A percentile compares a stretch with the other conserved stretches of the same genome.
Evolutionary conservation across 164 flowering plant species (phyloP).

Genomic region (Magnolia sinica): DNA sequence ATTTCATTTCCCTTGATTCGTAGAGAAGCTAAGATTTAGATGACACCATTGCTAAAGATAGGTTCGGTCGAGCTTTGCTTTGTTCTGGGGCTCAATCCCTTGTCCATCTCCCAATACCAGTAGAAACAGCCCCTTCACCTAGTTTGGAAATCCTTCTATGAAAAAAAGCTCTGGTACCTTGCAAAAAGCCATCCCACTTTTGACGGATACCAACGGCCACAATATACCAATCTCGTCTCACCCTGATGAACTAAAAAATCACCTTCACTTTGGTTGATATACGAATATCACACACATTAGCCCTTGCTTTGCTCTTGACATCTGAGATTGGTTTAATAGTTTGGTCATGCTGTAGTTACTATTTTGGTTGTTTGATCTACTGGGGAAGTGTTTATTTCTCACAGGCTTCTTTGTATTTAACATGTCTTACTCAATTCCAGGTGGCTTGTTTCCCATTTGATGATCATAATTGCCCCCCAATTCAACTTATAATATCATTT

Average conservation of each 20-base stretch:
- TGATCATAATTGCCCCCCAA: slow-evolving; percentile 97
- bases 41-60: not conserved
- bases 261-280: not conserved
- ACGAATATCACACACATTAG: not conserved
- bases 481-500: slow-evolving; percentile 76
- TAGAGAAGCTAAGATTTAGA: not conserved
- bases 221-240: not conserved
- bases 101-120: not conserved
- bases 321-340: not conserved
- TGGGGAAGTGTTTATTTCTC: not conserved
- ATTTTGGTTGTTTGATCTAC: not conserved
- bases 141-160: not conserved
- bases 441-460: slow-evolving; percentile 98
- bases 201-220: not conserved
- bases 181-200: not conserved
- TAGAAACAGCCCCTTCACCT: not conserved
- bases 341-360: not conserved
- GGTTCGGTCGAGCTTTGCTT: not conserved
- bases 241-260: not conserved
- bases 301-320: not conserved
- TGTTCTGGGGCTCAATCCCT: not conserved
- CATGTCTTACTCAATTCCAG: slow-evolving; percentile 32
- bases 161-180: not conserved
- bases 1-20: not conserved
- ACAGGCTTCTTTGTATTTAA: not conserved